Conservation (phyloP, 2,329 filamentous ascomycete species). For the Cercospora beticola region DNA sequence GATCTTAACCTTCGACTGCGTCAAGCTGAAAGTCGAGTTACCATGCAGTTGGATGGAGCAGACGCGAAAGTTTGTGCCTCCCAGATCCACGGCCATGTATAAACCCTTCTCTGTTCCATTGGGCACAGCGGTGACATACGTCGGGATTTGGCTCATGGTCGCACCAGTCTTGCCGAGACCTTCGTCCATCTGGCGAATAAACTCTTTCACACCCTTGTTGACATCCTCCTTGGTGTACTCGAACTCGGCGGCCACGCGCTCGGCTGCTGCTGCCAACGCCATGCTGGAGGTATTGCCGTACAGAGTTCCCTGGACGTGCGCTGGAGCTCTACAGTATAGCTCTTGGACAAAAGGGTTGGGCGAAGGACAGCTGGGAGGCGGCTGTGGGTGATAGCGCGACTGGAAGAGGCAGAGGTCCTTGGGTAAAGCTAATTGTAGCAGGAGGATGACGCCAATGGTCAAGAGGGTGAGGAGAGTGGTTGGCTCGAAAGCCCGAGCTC, state of each 20-base stretch:
- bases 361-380: constrained; percentile 33
- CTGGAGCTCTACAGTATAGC: constrained; percentile 38
- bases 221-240: constrained; percentile 77
- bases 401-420: constrained; percentile 12
- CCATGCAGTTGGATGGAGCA: constrained; percentile 93
- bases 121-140: constrained; percentile 91
- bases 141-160: constrained; percentile 91
- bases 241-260: constrained; percentile 79
- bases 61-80: constrained; percentile 96
- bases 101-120: constrained; percentile 98
- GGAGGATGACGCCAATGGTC: constrained; percentile 16
- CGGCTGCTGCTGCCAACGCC: constrained; percentile 66
- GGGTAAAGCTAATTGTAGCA: constrained; percentile 20
- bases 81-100: constrained; percentile 95
- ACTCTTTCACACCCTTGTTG: constrained; percentile 78
- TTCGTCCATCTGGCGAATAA: constrained; percentile 84
- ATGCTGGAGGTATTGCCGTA: constrained; percentile 46
- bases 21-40: constrained; percentile 91
- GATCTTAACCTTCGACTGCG: constrained; percentile 88
- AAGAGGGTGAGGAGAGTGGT: constrained; percentile 21
- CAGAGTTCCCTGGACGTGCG: constrained; percentile 30
- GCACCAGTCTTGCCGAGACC: constrained; percentile 75
- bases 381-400: constrained; percentile 18
- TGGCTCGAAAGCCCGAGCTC: constrained; percentile 12
- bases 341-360: constrained; percentile 39